A percentile compares a stretch with the other conserved stretches of the same genome.
phyloP scores from a whole-genome alignment of 768 basidiomycete genomes.

The Lactifluus pinguis region DNA sequence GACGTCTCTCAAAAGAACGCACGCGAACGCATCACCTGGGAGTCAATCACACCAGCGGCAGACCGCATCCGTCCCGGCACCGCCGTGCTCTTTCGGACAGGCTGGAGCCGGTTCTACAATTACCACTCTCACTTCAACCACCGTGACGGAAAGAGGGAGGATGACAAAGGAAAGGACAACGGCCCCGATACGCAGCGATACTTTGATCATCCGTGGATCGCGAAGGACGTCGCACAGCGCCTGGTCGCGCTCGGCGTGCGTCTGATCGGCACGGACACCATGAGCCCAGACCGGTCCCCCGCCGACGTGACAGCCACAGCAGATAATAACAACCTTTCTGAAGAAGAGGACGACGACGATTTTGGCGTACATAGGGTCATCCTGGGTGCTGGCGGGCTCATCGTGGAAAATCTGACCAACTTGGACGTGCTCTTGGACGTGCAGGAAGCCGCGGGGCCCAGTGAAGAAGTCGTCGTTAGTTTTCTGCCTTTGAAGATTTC shows the following conservation, averaged over 20 bases:
- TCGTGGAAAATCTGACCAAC: constrained; percentile 25
- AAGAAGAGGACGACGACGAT: too few relatives aligned
- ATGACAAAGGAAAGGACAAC: too few relatives aligned
- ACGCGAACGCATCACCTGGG: constrained; percentile 21
- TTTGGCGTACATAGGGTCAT: constrained; percentile 21
- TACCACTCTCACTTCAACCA: not conserved
- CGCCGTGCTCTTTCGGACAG: constrained; percentile 23
- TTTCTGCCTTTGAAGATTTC: constrained; percentile 22
- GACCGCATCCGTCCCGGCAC: constrained; percentile 15
- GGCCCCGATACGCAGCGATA: constrained; percentile 1
- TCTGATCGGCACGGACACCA: constrained; percentile 23
- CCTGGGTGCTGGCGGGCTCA: constrained; percentile 21
- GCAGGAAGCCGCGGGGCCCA: constrained; percentile 1
- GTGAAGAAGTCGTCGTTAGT: constrained; percentile 16
- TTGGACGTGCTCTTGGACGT: constrained; percentile 17
- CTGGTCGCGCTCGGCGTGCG: constrained; percentile 21
- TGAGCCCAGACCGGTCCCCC: constrained; percentile 24
- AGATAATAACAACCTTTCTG: too few relatives aligned
- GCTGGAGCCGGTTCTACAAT: constrained; percentile 22
- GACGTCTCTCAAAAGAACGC: constrained; percentile 21
- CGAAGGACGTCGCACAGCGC: constrained; percentile 20
- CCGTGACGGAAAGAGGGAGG: not conserved
- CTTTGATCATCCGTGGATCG: constrained; percentile 25
- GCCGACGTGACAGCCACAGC: not conserved
- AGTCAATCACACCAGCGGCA: constrained; percentile 15